Evolutionary conservation across 2,329 filamentous ascomycete genomes (phyloP).

Genomic region (Fusarium subglutinans): DNA sequence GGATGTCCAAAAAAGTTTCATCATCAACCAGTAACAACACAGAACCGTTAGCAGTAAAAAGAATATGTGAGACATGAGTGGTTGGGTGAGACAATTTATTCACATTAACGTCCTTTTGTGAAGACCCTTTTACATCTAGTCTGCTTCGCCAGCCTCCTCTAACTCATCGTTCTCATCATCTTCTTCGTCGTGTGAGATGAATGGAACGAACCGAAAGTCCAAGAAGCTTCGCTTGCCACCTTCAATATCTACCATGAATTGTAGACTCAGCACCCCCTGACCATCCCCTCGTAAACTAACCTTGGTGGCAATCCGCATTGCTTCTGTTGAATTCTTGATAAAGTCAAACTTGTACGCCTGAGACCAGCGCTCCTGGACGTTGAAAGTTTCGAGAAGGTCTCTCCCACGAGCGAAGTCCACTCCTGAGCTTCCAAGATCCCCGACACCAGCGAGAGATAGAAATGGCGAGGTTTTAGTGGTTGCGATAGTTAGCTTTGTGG

Average conservation of each 20-base stretch:
- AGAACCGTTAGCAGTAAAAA: not conserved
- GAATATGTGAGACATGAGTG: not conserved
- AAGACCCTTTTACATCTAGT: constrained; percentile 5
- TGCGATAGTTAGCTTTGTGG: constrained; percentile 74
- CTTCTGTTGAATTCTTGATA: constrained; percentile 84
- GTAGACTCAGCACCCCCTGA: constrained; percentile 90
- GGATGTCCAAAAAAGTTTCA: not conserved
- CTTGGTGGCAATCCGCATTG: constrained; percentile 94
- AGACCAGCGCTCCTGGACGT: constrained; percentile 66
- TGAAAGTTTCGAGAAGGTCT: constrained; percentile 79
- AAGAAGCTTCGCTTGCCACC: constrained; percentile 75
- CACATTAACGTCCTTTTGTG: not conserved
- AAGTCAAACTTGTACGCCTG: constrained; percentile 89
- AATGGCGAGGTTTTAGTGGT: constrained; percentile 72
- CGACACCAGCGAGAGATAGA: constrained; percentile 74
- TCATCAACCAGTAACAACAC: not conserved
- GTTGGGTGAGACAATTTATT: not conserved
- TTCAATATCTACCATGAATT: constrained; percentile 95
- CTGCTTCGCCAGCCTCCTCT: constrained; percentile 10
- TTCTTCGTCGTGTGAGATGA: constrained; percentile 66
- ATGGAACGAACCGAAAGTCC: constrained; percentile 84
- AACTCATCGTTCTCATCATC: constrained; percentile 45
- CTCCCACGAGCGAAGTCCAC: constrained; percentile 73
- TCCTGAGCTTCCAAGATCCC: constrained; percentile 68
- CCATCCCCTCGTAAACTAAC: constrained; percentile 89